These are phyloP conservation scores for Malbranchea zuffiana DNA, from an alignment of 2,329 filamentous ascomycete species.

Conservation along the genomic window DNA sequence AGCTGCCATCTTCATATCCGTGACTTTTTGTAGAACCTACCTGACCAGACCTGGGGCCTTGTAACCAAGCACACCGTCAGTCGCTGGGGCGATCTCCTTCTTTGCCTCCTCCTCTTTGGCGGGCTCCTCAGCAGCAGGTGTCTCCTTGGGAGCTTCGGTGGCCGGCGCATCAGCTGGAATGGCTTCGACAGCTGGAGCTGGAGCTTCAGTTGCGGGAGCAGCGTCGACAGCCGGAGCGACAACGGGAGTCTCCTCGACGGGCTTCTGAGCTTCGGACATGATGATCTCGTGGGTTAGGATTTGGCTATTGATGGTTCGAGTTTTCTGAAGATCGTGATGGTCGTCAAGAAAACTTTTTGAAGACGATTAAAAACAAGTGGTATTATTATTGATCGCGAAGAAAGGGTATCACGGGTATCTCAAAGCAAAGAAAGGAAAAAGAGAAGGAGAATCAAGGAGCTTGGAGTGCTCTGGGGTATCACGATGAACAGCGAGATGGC, in stretches of 20 bases:
- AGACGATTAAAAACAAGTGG: slow-evolving; percentile 7
- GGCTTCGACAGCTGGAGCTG: slow-evolving; percentile 26
- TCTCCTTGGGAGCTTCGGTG: slow-evolving; percentile 18
- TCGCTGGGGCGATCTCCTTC: slow-evolving; percentile 50
- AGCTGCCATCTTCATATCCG: neutral
- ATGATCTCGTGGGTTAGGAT: slow-evolving; percentile 28
- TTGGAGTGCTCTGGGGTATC: slow-evolving; percentile 31
- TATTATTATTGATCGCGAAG: slow-evolving; percentile 13
- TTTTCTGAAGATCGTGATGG: slow-evolving; percentile 4
- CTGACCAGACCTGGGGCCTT: slow-evolving; percentile 84
- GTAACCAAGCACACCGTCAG: slow-evolving; percentile 78
- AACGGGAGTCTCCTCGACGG: slow-evolving; percentile 49
- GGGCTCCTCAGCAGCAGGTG: slow-evolving; percentile 28
- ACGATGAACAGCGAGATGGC: slow-evolving; percentile 19
- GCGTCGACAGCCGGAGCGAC: slow-evolving; percentile 24
- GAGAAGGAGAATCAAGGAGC: slow-evolving; percentile 16
- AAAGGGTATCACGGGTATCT: slow-evolving; percentile 22
- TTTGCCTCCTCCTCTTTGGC: slow-evolving; percentile 26
- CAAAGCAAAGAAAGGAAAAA: slow-evolving; percentile 24
- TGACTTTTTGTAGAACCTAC: slow-evolving; percentile 44
- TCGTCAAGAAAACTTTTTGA: slow-evolving; percentile 1
- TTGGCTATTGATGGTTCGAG: slow-evolving; percentile 15
- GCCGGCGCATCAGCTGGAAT: slow-evolving; percentile 31
- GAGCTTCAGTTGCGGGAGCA: neutral
- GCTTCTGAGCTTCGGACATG: slow-evolving; percentile 66